A percentile compares a stretch with the other conserved stretches of the same genome.
Conservation (phyloP, 306 rosid species). For the Psophocarpus tetragonolobus region DNA sequence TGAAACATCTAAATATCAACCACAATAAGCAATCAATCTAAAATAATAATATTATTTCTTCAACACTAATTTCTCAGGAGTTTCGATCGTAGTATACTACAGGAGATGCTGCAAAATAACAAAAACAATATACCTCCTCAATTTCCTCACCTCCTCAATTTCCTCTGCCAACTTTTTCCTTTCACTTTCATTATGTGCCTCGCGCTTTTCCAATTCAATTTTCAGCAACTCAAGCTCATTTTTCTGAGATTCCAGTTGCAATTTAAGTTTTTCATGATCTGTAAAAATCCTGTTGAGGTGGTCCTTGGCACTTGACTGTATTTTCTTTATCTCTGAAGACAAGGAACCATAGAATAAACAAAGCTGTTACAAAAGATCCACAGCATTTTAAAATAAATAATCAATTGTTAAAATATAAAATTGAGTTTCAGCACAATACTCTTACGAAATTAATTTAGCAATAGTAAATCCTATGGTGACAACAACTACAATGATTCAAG, state of each 20-base stretch:
- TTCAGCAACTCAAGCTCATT: conserved; percentile 67
- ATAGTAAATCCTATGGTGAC: not conserved
- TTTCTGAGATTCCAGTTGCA: conserved; percentile 78
- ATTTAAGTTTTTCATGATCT: conserved; percentile 77
- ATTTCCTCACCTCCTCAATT: conserved; percentile 89
- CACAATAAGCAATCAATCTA: conserved; percentile 9
- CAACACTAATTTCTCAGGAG: conserved; percentile 7
- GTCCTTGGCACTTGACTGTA: conserved; percentile 77
- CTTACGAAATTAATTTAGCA: conserved; percentile 14
- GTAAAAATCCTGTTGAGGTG: conserved; percentile 82
- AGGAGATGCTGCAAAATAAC: conserved; percentile 39
- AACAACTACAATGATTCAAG: not conserved
- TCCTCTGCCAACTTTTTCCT: conserved; percentile 83
- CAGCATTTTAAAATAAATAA: conserved; percentile 22
- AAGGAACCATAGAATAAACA: conserved; percentile 37
- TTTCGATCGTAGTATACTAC: conserved; percentile 16
- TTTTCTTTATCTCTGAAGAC: conserved; percentile 69
- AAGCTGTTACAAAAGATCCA: conserved; percentile 26
- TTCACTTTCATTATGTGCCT: conserved; percentile 77
- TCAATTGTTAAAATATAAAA: conserved; percentile 26
- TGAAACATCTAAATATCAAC: not conserved
- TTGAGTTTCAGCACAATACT: conserved; percentile 20
- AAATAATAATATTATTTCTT: not conserved
- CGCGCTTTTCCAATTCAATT: conserved; percentile 80
- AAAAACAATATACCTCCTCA: conserved; percentile 60